Evolutionary conservation across 2,329 filamentous ascomycete species (phyloP).

Genomic region (Apiospora phragmitis): DNA sequence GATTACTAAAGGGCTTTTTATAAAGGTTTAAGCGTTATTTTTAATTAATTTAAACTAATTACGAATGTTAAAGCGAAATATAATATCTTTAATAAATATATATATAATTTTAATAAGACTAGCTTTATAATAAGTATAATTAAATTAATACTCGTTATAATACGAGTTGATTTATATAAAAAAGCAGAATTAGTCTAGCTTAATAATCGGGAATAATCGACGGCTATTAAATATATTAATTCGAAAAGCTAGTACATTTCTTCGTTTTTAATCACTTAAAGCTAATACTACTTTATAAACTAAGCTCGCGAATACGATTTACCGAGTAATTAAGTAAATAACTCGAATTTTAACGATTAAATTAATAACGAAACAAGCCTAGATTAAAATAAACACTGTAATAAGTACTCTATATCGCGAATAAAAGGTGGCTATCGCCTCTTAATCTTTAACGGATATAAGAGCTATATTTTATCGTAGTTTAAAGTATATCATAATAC

Average conservation of each 20-base stretch:
- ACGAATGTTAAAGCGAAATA: neutral
- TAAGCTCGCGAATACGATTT: too few relatives aligned
- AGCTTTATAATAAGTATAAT: neutral
- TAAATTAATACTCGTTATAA: neutral
- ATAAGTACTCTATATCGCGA: neutral
- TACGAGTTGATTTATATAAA: neutral
- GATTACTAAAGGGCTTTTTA: too few relatives aligned
- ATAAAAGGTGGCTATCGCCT: neutral
- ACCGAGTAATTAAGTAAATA: too few relatives aligned
- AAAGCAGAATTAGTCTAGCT: too few relatives aligned
- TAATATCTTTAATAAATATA: neutral
- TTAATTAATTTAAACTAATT: neutral
- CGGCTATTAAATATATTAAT: too few relatives aligned
- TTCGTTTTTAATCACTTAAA: too few relatives aligned
- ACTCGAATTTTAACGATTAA: neutral
- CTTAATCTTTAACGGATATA: neutral
- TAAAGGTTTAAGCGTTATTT: too few relatives aligned
- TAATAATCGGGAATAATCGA: too few relatives aligned
- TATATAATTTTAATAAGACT: neutral
- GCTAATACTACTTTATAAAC: too few relatives aligned
- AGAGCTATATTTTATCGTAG: neutral
- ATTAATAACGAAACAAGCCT: neutral
- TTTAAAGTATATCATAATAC: neutral
- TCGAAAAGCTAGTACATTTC: too few relatives aligned
- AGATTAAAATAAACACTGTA: neutral